Evolutionary conservation across 2,329 filamentous ascomycete species (phyloP).

Genomic region (Paraphoma sp.): DNA sequence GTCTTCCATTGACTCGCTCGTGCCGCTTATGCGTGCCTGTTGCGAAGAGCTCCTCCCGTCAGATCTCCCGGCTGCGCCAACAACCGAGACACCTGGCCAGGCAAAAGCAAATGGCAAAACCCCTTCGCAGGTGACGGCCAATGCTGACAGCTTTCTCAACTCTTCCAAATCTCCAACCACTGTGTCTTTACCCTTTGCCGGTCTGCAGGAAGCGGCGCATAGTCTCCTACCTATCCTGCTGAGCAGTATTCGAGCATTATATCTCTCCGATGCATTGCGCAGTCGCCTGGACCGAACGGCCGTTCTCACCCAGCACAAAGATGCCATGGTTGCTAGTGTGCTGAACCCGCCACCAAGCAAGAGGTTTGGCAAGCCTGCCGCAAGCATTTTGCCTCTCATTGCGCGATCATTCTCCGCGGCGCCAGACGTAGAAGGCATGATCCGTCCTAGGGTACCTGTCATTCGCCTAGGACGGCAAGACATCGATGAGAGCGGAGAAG

Average conservation of each 20-base stretch:
- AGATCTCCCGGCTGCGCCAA: slow-evolving; percentile 34
- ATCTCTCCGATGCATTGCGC: slow-evolving; percentile 74
- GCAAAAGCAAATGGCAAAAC: slow-evolving; percentile 49
- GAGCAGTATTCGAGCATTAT: slow-evolving; percentile 67
- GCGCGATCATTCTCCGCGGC: slow-evolving; percentile 69
- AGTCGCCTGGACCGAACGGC: slow-evolving; percentile 81
- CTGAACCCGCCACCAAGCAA: slow-evolving; percentile 74
- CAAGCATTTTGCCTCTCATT: slow-evolving; percentile 83
- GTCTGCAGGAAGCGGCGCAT: slow-evolving; percentile 64
- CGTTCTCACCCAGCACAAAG: slow-evolving; percentile 71
- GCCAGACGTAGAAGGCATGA: slow-evolving; percentile 73
- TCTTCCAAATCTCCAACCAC: slow-evolving; percentile 41
- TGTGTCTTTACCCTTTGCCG: slow-evolving; percentile 46
- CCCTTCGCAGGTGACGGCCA: slow-evolving; percentile 54
- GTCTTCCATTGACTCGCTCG: slow-evolving; percentile 67
- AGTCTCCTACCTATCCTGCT: slow-evolving; percentile 69
- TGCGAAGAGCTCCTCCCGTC: slow-evolving; percentile 74
- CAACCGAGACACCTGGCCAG: slow-evolving; percentile 51
- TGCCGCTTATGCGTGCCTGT: slow-evolving; percentile 68
- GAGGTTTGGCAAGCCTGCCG: slow-evolving; percentile 66
- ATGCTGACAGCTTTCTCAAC: slow-evolving; percentile 75
- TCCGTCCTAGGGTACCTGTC: slow-evolving; percentile 58
- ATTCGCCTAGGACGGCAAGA: slow-evolving; percentile 39
- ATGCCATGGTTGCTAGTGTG: slow-evolving; percentile 81
- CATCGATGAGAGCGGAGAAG: slow-evolving; percentile 29